Conservation (phyloP, 495 filamentous ascomycete species). For the Wilcoxina mikolae region DNA sequence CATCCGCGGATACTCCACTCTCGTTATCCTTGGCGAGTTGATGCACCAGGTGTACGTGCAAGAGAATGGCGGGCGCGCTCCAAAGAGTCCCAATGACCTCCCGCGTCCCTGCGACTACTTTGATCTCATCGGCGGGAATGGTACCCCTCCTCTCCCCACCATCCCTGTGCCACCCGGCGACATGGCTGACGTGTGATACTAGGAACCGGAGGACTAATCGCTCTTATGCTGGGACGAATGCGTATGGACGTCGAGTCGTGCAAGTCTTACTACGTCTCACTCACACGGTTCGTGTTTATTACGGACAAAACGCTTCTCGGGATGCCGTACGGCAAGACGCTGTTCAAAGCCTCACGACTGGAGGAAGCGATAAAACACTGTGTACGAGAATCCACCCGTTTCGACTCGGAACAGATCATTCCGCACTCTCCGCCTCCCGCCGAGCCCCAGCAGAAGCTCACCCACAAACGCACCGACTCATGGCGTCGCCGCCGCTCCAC, state of each 20-base stretch:
- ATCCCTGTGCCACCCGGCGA: neutral
- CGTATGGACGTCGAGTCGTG: constrained; percentile 88
- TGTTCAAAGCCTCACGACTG: constrained; percentile 91
- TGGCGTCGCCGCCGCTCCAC: constrained; percentile 10
- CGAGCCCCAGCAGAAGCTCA: neutral
- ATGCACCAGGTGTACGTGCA: constrained; percentile 71
- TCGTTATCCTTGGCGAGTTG: constrained; percentile 43
- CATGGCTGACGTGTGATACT: neutral
- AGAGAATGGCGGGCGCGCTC: constrained; percentile 38
- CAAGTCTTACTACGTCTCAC: constrained; percentile 86
- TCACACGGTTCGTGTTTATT: constrained; percentile 89
- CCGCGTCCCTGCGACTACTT: constrained; percentile 98
- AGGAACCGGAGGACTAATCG: constrained; percentile 81
- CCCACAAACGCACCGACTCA: constrained; percentile 9
- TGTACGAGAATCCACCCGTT: constrained; percentile 46
- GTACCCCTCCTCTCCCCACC: constrained; percentile 23
- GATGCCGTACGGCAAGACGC: constrained; percentile 78
- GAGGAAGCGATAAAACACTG: constrained; percentile 88
- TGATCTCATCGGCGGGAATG: constrained; percentile 87
- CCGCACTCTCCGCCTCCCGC: constrained; percentile 22
- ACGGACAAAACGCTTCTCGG: constrained; percentile 95
- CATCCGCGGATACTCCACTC: constrained; percentile 89
- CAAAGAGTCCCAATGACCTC: constrained; percentile 61
- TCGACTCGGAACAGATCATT: constrained; percentile 14
- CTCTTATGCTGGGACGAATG: constrained; percentile 86